Evolutionary conservation across 306 rosid genomes (phyloP), one percentile per base, ranked within the genome.

Genomic region (Begonia loranthoides): DNA sequence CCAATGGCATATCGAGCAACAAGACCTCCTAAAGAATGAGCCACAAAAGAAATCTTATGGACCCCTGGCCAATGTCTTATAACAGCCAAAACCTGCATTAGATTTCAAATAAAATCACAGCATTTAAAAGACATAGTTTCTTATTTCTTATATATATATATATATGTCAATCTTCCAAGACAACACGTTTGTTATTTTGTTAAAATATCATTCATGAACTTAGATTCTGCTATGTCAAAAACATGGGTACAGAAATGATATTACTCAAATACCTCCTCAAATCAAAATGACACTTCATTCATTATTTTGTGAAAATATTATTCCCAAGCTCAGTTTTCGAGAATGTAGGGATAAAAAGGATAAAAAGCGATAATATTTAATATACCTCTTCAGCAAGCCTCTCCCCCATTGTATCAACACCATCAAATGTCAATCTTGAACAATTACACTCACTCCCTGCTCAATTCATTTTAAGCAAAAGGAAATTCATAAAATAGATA

Each of bases 21-120:
- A 76, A 90, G 76, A 16, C 97, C 97, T 41, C 97, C 97, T 59
- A 90, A 75, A 70, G 97, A 90, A 73, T 85, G 95, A 21, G 95
- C 95, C 56, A 90, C 97, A 64, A 90, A 85, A 54, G 97, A 90
- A 52, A 90, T 90, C 66, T 85, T 85, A 59, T 14, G 79, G 72
- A 84, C 73, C 73, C 67, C 75, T 46, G 85, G 83, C 77, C 83
- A 70, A 10, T 54, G 70, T 67, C 67, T 73, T 51, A 72, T 66
- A 51, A 85, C 84, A 41, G 76, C 74, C 51, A 52, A 59, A 13
- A 89, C 94, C 97, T 89, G 77, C 76, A 70, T 70, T 2, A 5
- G 14, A 55, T 15, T 24, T 34, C 9, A 56, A 44, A 47, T 11
- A 9, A 49, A 34, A 49, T 24, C 17, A 28, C 36, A 28, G 36